phyloP scores from a whole-genome alignment of 768 basidiomycete genomes.

The Tricholoma sp. region DNA sequence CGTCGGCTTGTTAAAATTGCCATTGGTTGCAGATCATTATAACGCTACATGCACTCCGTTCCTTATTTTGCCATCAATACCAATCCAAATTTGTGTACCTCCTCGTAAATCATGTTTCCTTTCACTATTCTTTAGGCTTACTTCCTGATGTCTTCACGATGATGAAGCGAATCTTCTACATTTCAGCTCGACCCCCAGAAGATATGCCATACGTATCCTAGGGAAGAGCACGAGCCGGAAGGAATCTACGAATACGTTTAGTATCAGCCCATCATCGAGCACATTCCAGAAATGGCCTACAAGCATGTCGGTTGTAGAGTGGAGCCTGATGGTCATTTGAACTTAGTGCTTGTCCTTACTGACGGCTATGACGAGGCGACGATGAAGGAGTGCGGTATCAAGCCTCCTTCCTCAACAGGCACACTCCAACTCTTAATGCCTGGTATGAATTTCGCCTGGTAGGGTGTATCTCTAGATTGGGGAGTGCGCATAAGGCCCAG shows the following conservation, averaged over 20 bases:
- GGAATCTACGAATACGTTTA: slow-evolving; percentile 9
- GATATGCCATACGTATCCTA: slow-evolving; percentile 6
- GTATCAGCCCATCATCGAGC: slow-evolving; percentile 8
- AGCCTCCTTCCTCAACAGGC: not conserved
- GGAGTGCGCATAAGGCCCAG: too few relatives aligned
- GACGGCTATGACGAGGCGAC: slow-evolving; percentile 6
- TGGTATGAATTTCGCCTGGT: too few relatives aligned
- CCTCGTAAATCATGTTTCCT: not conserved
- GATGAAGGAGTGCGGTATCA: not conserved
- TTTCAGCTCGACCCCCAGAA: slow-evolving; percentile 11
- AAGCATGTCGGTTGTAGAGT: slow-evolving; percentile 11
- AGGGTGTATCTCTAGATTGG: too few relatives aligned
- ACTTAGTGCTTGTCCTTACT: slow-evolving; percentile 8
- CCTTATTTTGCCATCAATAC: too few relatives aligned
- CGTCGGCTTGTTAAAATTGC: too few relatives aligned
- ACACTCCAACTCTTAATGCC: not conserved
- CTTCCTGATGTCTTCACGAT: not conserved
- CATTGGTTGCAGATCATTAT: too few relatives aligned
- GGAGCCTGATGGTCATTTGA: slow-evolving; percentile 8
- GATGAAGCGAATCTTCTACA: slow-evolving; percentile 2
- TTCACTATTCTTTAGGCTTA: not conserved
- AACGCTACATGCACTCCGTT: too few relatives aligned
- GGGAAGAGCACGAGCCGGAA: slow-evolving; percentile 10
- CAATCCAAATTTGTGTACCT: too few relatives aligned
- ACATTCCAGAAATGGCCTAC: slow-evolving; percentile 13